phyloP scores from a whole-genome alignment of 352 stramenopile species.

The Aphanomyces invadans region DNA sequence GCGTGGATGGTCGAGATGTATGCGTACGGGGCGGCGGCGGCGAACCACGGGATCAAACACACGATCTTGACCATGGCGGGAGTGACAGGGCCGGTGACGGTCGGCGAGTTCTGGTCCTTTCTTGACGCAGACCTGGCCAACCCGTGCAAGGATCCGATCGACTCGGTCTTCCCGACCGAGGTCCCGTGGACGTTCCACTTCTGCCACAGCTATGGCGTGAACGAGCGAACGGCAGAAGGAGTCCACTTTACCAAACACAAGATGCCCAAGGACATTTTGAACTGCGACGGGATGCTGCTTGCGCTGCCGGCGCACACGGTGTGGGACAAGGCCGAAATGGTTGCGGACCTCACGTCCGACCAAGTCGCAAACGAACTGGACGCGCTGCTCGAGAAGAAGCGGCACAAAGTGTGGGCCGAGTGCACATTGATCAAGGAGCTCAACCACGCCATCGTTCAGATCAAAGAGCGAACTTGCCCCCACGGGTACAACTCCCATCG shows the following conservation, averaged over 20 bases:
- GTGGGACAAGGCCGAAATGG: constrained; percentile 28
- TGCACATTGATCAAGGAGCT: constrained; percentile 34
- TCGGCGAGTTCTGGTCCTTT: constrained; percentile 36
- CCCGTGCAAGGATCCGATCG: constrained; percentile 31
- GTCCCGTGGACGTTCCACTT: constrained; percentile 42
- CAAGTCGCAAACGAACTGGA: constrained; percentile 2
- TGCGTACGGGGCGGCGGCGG: constrained; percentile 37
- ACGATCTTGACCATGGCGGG: constrained; percentile 38
- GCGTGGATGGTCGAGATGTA: constrained; percentile 56
- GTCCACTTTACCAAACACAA: constrained; percentile 48
- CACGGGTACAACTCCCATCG: constrained; percentile 40
- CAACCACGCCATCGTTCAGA: constrained; percentile 37
- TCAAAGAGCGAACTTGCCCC: constrained; percentile 39
- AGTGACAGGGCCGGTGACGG: constrained; percentile 31
- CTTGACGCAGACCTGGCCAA: constrained; percentile 30
- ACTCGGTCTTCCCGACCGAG: constrained; percentile 32
- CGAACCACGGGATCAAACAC: constrained; percentile 44
- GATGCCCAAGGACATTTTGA: constrained; percentile 34
- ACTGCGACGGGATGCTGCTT: constrained; percentile 38
- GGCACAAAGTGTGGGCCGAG: constrained; percentile 34
- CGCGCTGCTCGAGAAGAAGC: constrained; percentile 14
- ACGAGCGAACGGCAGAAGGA: constrained; percentile 32
- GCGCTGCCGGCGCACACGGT: constrained; percentile 34
- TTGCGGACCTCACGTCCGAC: not conserved
- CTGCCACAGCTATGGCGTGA: constrained; percentile 40